phyloP scores from a whole-genome alignment of 345 rosid species.

The Aquilaria sinensis region DNA sequence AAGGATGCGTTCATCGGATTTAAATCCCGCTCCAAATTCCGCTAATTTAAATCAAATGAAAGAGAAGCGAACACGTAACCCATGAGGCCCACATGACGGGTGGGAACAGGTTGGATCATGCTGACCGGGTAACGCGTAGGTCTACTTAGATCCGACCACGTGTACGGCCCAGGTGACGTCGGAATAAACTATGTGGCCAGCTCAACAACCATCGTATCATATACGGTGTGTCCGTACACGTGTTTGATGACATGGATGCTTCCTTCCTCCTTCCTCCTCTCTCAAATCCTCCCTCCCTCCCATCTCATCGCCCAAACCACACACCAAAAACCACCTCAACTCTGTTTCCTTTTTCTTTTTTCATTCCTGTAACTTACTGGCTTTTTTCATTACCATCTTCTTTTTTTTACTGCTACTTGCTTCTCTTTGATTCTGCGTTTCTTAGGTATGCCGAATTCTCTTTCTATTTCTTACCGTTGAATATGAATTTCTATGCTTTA shows the following conservation, averaged over 20 bases:
- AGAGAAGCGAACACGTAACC: slow-evolving; percentile 3
- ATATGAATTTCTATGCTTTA: no score
- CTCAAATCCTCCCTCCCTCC: no score
- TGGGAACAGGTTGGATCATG: slow-evolving; percentile 35
- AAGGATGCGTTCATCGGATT: no score
- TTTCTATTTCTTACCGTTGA: no score
- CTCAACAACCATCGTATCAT: slow-evolving; percentile 69
- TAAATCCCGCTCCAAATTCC: no score
- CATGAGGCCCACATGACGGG: slow-evolving; percentile 88
- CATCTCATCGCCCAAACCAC: no score
- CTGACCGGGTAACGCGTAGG: slow-evolving; percentile 33
- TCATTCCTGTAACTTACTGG: slow-evolving; percentile 2
- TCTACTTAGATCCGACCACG: slow-evolving; percentile 44
- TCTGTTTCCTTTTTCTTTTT: neutral
- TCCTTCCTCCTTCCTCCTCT: slow-evolving; percentile 22
- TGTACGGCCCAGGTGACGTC: slow-evolving; percentile 40
- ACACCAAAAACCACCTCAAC: no score
- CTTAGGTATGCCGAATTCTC: no score
- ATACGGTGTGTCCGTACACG: slow-evolving; percentile 49
- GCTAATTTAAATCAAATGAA: no score
- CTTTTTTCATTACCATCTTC: no score
- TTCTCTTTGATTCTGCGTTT: no score
- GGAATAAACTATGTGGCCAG: slow-evolving; percentile 61
- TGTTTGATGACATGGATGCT: slow-evolving; percentile 82
- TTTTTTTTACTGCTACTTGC: no score